These are phyloP conservation scores for Cryptosporidium sp. DNA, from an alignment of 169 alveolate species.

Conservation along the genomic window DNA sequence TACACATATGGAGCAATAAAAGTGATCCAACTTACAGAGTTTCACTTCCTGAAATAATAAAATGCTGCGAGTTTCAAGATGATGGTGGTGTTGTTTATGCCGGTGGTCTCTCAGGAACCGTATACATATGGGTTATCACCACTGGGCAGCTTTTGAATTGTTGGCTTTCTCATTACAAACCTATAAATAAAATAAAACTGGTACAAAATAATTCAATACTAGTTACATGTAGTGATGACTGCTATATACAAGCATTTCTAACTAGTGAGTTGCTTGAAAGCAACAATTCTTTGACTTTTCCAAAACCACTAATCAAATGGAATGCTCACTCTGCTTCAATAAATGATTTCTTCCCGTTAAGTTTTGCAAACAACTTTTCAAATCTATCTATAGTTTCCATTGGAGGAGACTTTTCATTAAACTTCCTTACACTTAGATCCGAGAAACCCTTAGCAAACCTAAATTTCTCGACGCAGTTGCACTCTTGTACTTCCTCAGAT, in stretches of 20 bases:
- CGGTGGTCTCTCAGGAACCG: slow-evolving; percentile 65
- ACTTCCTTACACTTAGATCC: slow-evolving; percentile 16
- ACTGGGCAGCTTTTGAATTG: slow-evolving; percentile 64
- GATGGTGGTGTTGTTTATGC: slow-evolving; percentile 74
- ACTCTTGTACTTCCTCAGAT: slow-evolving; percentile 23
- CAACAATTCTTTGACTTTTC: slow-evolving; percentile 1
- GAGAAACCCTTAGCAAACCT: slow-evolving; percentile 32
- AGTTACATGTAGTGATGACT: slow-evolving; percentile 50
- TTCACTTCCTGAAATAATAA: slow-evolving; percentile 55
- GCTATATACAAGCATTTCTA: slow-evolving; percentile 57
- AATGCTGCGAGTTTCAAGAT: slow-evolving; percentile 51
- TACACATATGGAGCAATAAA: slow-evolving; percentile 51
- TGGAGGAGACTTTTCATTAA: slow-evolving; percentile 56
- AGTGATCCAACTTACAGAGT: slow-evolving; percentile 64
- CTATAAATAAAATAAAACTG: slow-evolving; percentile 25
- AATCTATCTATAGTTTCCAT: slow-evolving; percentile 14
- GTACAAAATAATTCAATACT: slow-evolving; percentile 41
- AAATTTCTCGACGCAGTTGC: slow-evolving; percentile 18
- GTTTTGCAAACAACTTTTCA: background rate
- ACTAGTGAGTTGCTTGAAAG: slow-evolving; percentile 32
- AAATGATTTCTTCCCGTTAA: slow-evolving; percentile 18
- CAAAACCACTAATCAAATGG: slow-evolving; percentile 61
- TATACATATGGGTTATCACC: slow-evolving; percentile 44
- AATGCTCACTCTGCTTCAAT: slow-evolving; percentile 38
- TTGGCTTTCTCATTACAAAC: slow-evolving; percentile 66